Conservation (phyloP, 2,329 filamentous ascomycete genomes). For the Graphiopsis chlorocephala region DNA sequence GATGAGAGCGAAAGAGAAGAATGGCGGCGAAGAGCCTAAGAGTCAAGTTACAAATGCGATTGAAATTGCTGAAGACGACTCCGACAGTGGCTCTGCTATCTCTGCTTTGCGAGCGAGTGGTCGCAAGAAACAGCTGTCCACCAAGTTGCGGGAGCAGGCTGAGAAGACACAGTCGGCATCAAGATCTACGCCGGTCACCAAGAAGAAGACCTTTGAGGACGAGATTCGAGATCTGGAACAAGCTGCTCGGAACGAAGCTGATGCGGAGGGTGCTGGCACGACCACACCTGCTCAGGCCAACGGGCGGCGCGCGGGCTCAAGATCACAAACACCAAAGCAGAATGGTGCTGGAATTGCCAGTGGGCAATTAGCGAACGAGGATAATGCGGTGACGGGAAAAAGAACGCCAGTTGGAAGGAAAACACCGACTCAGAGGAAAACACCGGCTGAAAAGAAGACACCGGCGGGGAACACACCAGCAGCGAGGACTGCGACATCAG, state of each 20-base stretch:
- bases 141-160: slow-evolving; percentile 7
- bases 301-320: slow-evolving; percentile 1
- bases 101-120: slow-evolving; percentile 1
- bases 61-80: not conserved
- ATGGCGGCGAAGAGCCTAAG: not conserved
- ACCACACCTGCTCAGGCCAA: slow-evolving; percentile 14
- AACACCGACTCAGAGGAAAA: slow-evolving; percentile 2
- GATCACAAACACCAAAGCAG: slow-evolving; percentile 2
- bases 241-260: slow-evolving; percentile 24
- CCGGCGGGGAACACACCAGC: not conserved
- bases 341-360: not conserved
- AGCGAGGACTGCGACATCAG: not conserved
- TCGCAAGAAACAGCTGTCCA: not conserved
- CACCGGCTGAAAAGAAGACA: not conserved
- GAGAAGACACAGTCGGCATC: not conserved
- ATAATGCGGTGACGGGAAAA: not conserved
- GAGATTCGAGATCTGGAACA: slow-evolving; percentile 32
- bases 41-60: not conserved
- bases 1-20: slow-evolving; percentile 6
- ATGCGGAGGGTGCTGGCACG: slow-evolving; percentile 20
- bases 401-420: not conserved
- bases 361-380: slow-evolving; percentile 1
- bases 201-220: slow-evolving; percentile 31
- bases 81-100: not conserved
- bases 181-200: not conserved